Base-by-base conservation (phyloP, 2,329 filamentous ascomycete genomes). In the Daldinia eschscholtzii region DNA sequence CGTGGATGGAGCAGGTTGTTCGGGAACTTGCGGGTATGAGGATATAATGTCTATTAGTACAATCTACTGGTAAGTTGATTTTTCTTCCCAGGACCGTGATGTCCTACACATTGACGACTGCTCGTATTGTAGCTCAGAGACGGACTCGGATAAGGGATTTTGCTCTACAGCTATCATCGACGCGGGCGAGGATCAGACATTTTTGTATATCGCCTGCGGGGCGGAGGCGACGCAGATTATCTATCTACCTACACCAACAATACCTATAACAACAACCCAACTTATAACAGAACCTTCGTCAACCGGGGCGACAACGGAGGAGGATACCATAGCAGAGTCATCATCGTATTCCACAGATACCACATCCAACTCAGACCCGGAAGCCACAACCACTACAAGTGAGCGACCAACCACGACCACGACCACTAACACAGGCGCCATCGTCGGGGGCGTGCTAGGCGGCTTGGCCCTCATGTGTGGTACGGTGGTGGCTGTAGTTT, bases 31-130 rank as follows among this genome's bases (percentile, higher is more conserved):
- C 12, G 44, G 44, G 26, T 26, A 12, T 5, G 5, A 26, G 12
- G 3, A 26, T 2, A 48, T 9, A 39, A 44, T 20, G 13, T 20
- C n/a, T 6, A 12, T 44, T 12, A 20, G n/a, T 3, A 48, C 46
- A 7, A 50, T 50, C 26, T 28, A 4, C 26, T 52, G 46, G 46
- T 52, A 15, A 52, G 46, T 52, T 52, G 26, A 18, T 39, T 50
- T 4, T 30, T 6, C 28, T 18, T 18, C 26, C 0, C 2, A 18
- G 10, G 26, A 10, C 2, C 33, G 26, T 33, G 15, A 6, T 30
- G 46, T 18, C 26, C 1, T n/a, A 18, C 7, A 3, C n/a, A 10
- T 33, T 52, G 33, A 52, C 26, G 13, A 26, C 4, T 52, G 3
- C 15, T 52, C 26, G 26, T n/a, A n/a, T 18, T 18, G 6, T 13